Conservation (phyloP, 1,139 yeast species). For the Casaregolazyma suthepensis region DNA sequence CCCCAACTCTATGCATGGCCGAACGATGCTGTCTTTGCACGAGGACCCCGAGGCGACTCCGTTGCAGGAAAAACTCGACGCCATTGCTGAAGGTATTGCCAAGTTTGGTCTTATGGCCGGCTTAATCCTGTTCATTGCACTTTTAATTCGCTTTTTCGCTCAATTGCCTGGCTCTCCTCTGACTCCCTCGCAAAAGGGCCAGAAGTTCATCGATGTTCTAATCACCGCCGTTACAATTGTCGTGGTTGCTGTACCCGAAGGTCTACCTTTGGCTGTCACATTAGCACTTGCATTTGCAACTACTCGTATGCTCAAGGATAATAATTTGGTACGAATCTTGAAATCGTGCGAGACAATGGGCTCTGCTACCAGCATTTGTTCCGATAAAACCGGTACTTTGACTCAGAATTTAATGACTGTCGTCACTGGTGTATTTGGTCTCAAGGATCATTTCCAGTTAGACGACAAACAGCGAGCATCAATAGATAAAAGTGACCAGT, state of each 20-base stretch:
- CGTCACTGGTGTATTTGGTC: slow-evolving; percentile 65
- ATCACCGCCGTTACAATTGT: slow-evolving; percentile 88
- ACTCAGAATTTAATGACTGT: slow-evolving; percentile 92
- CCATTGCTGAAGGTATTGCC: slow-evolving; percentile 87
- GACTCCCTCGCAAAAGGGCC: slow-evolving; percentile 71
- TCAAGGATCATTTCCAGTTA: slow-evolving; percentile 35
- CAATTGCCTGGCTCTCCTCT: slow-evolving; percentile 48
- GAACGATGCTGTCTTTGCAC: slow-evolving; percentile 75
- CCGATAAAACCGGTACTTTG: slow-evolving; percentile 80
- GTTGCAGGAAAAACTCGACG: slow-evolving; percentile 72
- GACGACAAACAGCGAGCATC: slow-evolving; percentile 15
- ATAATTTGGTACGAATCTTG: slow-evolving; percentile 88
- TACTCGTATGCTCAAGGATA: slow-evolving; percentile 95
- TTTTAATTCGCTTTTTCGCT: slow-evolving; percentile 72
- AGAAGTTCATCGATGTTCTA: slow-evolving; percentile 72
- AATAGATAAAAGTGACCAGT: neutral
- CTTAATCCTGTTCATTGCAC: slow-evolving; percentile 63
- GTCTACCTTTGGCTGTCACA: slow-evolving; percentile 93
- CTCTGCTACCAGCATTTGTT: slow-evolving; percentile 93
- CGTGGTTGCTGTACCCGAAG: slow-evolving; percentile 98
- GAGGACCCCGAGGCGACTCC: slow-evolving; percentile 83
- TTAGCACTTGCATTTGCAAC: slow-evolving; percentile 96
- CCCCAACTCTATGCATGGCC: slow-evolving; percentile 78
- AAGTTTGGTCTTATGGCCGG: slow-evolving; percentile 90
- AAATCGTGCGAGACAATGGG: slow-evolving; percentile 99